phyloP scores from a whole-genome alignment of 1,284 basidiomycete species.

The Ceratorhiza oryzae-sativae region DNA sequence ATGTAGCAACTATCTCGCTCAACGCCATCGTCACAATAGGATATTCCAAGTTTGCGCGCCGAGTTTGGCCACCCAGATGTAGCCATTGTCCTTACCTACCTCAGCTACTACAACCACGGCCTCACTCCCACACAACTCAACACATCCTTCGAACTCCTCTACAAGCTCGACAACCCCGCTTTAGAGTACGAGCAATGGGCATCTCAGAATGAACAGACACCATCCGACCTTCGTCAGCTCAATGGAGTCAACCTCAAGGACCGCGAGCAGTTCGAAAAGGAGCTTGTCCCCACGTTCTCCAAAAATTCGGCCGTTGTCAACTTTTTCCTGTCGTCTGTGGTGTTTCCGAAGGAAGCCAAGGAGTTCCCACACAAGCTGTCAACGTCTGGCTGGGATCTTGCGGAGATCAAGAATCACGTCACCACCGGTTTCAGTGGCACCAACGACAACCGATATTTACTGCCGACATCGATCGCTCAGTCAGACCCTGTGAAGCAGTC shows the following conservation, averaged over 20 bases:
- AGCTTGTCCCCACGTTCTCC: conserved; percentile 53
- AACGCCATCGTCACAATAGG: conserved; percentile 43
- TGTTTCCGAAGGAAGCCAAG: conserved; percentile 60
- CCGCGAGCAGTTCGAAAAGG: conserved; percentile 49
- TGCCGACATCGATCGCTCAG: conserved; percentile 59
- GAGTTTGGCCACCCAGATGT: conserved; percentile 66
- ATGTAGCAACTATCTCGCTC: neutral
- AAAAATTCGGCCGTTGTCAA: conserved; percentile 55
- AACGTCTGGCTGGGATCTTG: conserved; percentile 63
- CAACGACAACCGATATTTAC: conserved; percentile 60
- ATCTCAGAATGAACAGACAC: conserved; percentile 45
- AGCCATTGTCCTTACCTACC: conserved; percentile 58
- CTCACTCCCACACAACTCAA: conserved; percentile 54
- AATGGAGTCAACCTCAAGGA: conserved; percentile 57
- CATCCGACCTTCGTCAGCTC: conserved; percentile 48
- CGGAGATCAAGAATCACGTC: conserved; percentile 49
- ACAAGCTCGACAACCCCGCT: conserved; percentile 56
- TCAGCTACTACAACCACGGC: conserved; percentile 62
- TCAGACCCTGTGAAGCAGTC: conserved; percentile 54
- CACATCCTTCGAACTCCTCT: conserved; percentile 54
- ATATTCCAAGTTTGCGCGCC: conserved; percentile 57
- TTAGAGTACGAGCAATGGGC: conserved; percentile 58
- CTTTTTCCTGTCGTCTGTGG: conserved; percentile 59
- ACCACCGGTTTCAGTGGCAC: conserved; percentile 66
- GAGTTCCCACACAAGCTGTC: conserved; percentile 59